These are phyloP conservation scores for Chaetomiaceae sp. DNA, from an alignment of 2,329 filamentous ascomycete genomes.

Conservation along the genomic window DNA sequence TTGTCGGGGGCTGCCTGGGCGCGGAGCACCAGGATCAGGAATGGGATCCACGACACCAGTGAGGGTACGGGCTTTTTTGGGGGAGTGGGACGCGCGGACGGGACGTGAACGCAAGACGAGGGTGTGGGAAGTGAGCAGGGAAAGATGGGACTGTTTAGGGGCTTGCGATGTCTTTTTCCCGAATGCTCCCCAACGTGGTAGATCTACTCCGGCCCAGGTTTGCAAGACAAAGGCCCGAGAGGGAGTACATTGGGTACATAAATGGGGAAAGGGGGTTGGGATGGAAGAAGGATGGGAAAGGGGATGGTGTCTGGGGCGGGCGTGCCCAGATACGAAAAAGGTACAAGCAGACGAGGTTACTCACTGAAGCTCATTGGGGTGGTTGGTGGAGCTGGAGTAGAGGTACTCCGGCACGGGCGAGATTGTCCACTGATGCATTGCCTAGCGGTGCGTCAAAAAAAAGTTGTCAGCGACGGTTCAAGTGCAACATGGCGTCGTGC, in stretches of 20 bases:
- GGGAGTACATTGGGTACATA: conserved; percentile 28
- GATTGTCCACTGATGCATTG: conserved; percentile 57
- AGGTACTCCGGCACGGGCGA: conserved; percentile 52
- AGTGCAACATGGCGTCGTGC: neutral
- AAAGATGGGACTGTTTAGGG: neutral
- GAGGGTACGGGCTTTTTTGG: neutral
- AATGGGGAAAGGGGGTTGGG: conserved; percentile 17
- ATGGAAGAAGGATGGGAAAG: conserved; percentile 8
- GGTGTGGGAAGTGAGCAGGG: conserved; percentile 1
- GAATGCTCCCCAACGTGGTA: conserved; percentile 20
- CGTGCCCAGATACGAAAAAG: conserved; percentile 25
- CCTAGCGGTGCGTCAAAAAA: conserved; percentile 13
- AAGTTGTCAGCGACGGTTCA: conserved; percentile 4
- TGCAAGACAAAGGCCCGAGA: conserved; percentile 20
- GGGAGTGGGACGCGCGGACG: neutral
- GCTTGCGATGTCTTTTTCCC: conserved; percentile 10
- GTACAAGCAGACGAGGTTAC: conserved; percentile 36
- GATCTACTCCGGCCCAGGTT: conserved; percentile 22
- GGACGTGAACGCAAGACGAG: neutral
- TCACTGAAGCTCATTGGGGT: conserved; percentile 54
- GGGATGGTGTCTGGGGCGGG: conserved; percentile 5
- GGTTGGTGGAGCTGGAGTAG: conserved; percentile 46
- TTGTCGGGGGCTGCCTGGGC: conserved; percentile 24
- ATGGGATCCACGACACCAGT: conserved; percentile 19
- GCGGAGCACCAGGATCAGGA: conserved; percentile 23